A percentile compares a stretch with the other conserved stretches of the same genome.
Conservation (phyloP, 2,329 filamentous ascomycete genomes). For the Pseudogymnoascus sp. region DNA sequence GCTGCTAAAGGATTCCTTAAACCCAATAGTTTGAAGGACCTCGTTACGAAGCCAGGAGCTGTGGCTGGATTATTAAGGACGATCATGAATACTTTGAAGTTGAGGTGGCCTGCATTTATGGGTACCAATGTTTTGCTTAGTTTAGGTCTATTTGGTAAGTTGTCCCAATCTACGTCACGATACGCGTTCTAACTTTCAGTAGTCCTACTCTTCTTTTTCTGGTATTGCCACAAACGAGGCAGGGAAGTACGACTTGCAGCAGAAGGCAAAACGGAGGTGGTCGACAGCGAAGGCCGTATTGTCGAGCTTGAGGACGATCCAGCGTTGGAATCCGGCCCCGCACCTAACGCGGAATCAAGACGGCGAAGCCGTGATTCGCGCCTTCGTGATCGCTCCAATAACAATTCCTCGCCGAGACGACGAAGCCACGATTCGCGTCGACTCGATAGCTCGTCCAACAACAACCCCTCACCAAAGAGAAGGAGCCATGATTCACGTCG, state of each 20-base stretch:
- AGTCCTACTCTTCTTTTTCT: conserved; percentile 86
- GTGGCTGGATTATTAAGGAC: conserved; percentile 76
- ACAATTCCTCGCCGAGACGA: not conserved
- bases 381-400: not conserved
- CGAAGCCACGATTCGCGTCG: conserved; percentile 2
- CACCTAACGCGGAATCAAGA: not conserved
- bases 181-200: conserved; percentile 11
- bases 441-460: not conserved
- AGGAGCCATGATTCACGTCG: not conserved
- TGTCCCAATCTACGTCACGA: not conserved
- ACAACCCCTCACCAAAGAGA: not conserved
- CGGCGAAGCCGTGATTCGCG: not conserved
- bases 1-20: conserved; percentile 60
- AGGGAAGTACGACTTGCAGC: conserved; percentile 64
- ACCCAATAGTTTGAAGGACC: conserved; percentile 65
- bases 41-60: conserved; percentile 81
- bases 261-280: conserved; percentile 17
- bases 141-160: conserved; percentile 76
- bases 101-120: conserved; percentile 82
- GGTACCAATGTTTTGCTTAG: conserved; percentile 90
- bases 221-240: conserved; percentile 97
- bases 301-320: conserved; percentile 22
- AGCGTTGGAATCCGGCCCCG: conserved; percentile 13
- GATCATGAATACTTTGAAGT: conserved; percentile 82
- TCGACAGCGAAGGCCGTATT: conserved; percentile 22